Evolutionary conservation across 169 alveolate genomes (phyloP).

Genomic region (Plasmodium malariae): DNA sequence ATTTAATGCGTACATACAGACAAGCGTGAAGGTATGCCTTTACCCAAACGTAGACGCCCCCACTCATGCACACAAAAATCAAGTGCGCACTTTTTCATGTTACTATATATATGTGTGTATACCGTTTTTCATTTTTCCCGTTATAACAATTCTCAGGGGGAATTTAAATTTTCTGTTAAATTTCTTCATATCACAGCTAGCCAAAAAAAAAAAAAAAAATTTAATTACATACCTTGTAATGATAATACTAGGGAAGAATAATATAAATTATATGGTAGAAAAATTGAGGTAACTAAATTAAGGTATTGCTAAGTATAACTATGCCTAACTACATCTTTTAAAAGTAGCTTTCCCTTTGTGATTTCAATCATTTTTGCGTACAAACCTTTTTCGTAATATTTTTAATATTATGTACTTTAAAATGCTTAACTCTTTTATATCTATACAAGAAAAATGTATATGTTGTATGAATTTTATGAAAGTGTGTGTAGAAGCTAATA

Average conservation of each 20-base stretch:
- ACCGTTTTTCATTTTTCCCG: slow-evolving; percentile 73
- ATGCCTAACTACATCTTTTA: too few species aligned
- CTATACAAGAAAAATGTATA: slow-evolving; percentile 6
- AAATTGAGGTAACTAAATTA: too few species aligned
- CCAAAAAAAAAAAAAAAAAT: slow-evolving; percentile 7
- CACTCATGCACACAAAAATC: too few species aligned
- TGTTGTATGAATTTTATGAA: neutral
- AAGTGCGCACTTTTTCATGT: neutral
- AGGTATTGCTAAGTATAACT: too few species aligned
- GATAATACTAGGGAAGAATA: neutral
- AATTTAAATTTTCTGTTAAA: slow-evolving; percentile 9
- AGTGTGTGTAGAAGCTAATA: neutral
- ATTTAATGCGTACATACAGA: too few species aligned
- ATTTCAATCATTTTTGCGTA: neutral
- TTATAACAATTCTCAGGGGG: slow-evolving; percentile 59
- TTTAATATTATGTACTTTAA: slow-evolving; percentile 47
- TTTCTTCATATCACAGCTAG: neutral
- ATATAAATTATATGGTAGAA: too few species aligned
- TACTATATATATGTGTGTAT: neutral
- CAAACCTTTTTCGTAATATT: slow-evolving; percentile 38
- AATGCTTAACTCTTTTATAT: slow-evolving; percentile 37
- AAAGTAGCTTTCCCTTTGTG: too few species aligned
- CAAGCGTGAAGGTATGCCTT: too few species aligned
- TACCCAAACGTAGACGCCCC: too few species aligned
- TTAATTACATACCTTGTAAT: neutral